Conservation (phyloP, 257 asterid species). For the Ophiorrhiza pumila region DNA sequence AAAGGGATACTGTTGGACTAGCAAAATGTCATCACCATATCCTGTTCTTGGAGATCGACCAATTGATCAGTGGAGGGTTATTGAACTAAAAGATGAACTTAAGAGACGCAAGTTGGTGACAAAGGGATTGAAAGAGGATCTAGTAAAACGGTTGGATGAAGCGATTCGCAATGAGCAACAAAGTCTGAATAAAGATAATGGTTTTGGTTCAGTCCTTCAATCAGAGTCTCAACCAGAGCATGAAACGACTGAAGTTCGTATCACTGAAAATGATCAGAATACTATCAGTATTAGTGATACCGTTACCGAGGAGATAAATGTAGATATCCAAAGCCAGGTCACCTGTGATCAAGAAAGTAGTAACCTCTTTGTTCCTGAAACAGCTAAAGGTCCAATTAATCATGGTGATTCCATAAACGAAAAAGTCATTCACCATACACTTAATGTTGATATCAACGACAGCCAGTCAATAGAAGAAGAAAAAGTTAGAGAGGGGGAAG, state of each 20-base stretch:
- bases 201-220: constrained; percentile 20
- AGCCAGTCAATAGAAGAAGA: constrained; percentile 18
- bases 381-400: not conserved
- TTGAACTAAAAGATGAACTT: constrained; percentile 91
- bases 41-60: constrained; percentile 54
- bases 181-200: constrained; percentile 24
- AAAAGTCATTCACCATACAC: constrained; percentile 17
- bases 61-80: constrained; percentile 92
- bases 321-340: constrained; percentile 2
- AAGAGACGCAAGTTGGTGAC: constrained; percentile 65
- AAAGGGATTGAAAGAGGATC: constrained; percentile 78
- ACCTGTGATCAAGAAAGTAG: constrained; percentile 6
- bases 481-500: constrained; percentile 30
- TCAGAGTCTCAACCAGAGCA: constrained; percentile 34
- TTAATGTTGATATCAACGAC: constrained; percentile 32
- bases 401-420: constrained; percentile 26
- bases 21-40: constrained; percentile 73
- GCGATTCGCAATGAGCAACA: constrained; percentile 56
- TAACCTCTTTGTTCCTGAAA: not conserved
- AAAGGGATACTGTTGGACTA: constrained; percentile 18
- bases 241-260: constrained; percentile 8
- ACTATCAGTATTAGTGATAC: not conserved
- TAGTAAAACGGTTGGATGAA: constrained; percentile 73
- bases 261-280: not conserved
- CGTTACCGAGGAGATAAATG: not conserved